These are phyloP conservation scores for Solanum hybrid DNA, from an alignment of 305 asterid species.

Conservation along the genomic window DNA sequence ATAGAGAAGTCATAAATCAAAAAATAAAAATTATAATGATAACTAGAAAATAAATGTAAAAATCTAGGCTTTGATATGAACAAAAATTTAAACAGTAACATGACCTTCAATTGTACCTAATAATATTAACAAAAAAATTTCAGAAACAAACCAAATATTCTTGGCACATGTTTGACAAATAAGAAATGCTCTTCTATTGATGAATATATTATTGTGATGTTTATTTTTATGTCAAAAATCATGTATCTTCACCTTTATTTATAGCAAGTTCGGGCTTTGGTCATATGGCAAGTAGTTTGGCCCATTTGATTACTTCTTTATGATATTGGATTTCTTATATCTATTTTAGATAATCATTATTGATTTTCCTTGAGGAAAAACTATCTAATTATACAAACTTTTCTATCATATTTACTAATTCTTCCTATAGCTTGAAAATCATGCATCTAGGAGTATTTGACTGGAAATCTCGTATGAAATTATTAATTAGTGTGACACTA, in stretches of 20 bases:
- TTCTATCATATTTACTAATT: not conserved
- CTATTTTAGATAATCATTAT: not conserved
- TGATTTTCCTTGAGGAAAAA: not conserved
- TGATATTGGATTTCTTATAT: not conserved
- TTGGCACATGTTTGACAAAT: not conserved
- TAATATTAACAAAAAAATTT: too few relatives aligned
- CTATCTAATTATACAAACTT: not conserved
- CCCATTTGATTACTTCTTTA: not conserved
- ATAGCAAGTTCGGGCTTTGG: not conserved
- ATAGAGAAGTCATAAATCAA: too few relatives aligned
- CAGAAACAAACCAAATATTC: not conserved
- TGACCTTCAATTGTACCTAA: not conserved
- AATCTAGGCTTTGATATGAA: not conserved
- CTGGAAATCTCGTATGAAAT: not conserved
- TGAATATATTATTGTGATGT: not conserved
- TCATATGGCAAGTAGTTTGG: not conserved
- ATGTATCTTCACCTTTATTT: not conserved
- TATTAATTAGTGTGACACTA: not conserved
- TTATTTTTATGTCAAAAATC: not conserved
- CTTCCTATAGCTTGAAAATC: not conserved
- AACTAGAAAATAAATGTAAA: too few relatives aligned
- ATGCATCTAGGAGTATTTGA: not conserved
- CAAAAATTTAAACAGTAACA: not conserved
- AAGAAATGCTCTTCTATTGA: not conserved
- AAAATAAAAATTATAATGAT: not conserved